A percentile compares a stretch with the other conserved stretches of the same genome.
Conservation (phyloP, 371 early-diverging fungal species). For the Mortierella sp. region DNA sequence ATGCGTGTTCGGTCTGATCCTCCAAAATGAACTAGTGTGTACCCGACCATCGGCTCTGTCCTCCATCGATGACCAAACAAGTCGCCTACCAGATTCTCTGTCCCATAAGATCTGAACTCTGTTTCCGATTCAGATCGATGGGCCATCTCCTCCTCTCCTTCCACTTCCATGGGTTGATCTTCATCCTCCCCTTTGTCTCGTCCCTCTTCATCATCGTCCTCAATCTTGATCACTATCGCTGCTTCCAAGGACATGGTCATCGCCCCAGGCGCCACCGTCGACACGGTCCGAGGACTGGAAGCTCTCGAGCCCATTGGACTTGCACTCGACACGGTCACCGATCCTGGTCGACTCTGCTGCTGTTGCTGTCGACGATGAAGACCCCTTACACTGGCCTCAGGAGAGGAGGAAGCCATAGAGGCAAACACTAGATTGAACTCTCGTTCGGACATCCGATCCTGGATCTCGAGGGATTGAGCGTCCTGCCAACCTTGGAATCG, state of each 20-base stretch:
- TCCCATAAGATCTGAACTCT: constrained; percentile 21
- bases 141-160: background rate
- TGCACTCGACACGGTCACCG: background rate
- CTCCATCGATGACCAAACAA: constrained; percentile 51
- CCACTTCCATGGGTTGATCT: background rate
- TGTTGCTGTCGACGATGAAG: background rate
- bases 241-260: background rate
- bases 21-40: constrained; percentile 47
- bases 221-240: constrained; percentile 45
- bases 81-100: constrained; percentile 42
- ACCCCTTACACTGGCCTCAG: no score
- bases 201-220: constrained; percentile 32
- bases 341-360: background rate
- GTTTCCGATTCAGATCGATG: no score
- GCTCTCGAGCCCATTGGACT: no score
- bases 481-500: constrained; percentile 54
- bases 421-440: constrained; percentile 50
- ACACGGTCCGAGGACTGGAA: no score
- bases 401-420: no score
- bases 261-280: background rate
- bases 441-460: constrained; percentile 44
- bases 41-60: constrained; percentile 46
- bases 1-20: constrained; percentile 46
- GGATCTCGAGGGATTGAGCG: constrained; percentile 49
- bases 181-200: background rate